Conservation (phyloP, 2,329 filamentous ascomycete species). For the Cadophora gregata region DNA sequence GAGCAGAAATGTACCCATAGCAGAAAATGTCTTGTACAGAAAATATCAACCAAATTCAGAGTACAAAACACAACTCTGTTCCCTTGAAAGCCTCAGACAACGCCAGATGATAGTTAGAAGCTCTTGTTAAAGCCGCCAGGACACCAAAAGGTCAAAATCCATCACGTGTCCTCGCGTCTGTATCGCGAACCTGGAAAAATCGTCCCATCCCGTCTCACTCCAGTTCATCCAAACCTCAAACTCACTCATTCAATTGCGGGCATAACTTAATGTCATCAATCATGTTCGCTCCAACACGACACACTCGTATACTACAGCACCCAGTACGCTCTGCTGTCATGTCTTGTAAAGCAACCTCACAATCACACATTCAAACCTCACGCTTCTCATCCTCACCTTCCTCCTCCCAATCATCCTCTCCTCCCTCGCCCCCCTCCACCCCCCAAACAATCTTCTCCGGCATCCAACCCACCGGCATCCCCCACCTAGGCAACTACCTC, state of each 20-base stretch:
- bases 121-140: not conserved
- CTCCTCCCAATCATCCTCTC: conserved; percentile 6
- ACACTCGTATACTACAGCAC: conserved; percentile 17
- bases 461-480: conserved; percentile 94
- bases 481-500: conserved; percentile 94
- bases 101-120: not conserved
- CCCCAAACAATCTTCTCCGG: conserved; percentile 81
- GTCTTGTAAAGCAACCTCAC: conserved; percentile 1
- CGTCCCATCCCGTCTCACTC: conserved; percentile 1
- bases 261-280: not conserved
- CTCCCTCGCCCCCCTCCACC: conserved; percentile 7
- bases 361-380: conserved; percentile 9
- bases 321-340: conserved; percentile 19
- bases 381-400: conserved; percentile 14
- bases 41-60: not conserved
- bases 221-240: not conserved
- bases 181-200: conserved; percentile 26
- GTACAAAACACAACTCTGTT: not conserved
- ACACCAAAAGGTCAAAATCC: not conserved
- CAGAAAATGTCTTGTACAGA: conserved; percentile 2
- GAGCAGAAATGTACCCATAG: conserved; percentile 11
- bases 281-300: conserved; percentile 20
- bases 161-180: conserved; percentile 36
- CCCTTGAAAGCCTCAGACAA: not conserved
- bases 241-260: not conserved